These are phyloP conservation scores for Roridomyces roridus DNA, from an alignment of 768 basidiomycete genomes.

Conservation along the genomic window DNA sequence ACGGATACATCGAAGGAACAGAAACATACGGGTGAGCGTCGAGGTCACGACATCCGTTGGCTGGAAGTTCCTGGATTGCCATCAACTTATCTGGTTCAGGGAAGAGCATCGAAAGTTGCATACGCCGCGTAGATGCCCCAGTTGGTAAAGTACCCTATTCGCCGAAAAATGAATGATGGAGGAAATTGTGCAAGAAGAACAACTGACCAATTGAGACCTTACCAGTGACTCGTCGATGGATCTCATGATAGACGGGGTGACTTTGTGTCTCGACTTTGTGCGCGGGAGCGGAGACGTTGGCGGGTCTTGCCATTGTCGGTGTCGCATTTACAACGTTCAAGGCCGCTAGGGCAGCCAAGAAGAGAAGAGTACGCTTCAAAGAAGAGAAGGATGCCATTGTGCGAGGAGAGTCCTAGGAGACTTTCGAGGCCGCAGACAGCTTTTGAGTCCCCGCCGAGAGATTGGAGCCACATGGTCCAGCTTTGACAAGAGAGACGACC, in stretches of 20 bases:
- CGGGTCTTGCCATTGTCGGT: constrained; percentile 61
- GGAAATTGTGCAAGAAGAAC: background rate
- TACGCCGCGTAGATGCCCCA: constrained; percentile 63
- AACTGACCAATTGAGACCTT: constrained; percentile 40
- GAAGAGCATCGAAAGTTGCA: constrained; percentile 59
- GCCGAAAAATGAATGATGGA: constrained; percentile 15
- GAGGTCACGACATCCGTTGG: constrained; percentile 66
- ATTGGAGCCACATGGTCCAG: constrained; percentile 2
- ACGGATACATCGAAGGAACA: background rate
- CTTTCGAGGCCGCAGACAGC: constrained; percentile 6
- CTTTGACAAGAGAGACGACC: constrained; percentile 8
- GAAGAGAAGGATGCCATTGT: constrained; percentile 10
- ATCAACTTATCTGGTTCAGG: background rate
- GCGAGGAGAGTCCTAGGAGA: constrained; percentile 1
- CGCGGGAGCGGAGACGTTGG: constrained; percentile 47
- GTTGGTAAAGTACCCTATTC: constrained; percentile 60
- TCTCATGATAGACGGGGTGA: constrained; percentile 43
- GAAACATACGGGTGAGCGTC: constrained; percentile 63
- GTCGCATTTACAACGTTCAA: constrained; percentile 42
- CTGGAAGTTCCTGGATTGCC: constrained; percentile 44
- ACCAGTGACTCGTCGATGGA: constrained; percentile 46
- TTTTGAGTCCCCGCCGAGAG: constrained; percentile 8
- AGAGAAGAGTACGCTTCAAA: constrained; percentile 14
- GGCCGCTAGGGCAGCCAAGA: constrained; percentile 14
- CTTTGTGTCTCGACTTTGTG: constrained; percentile 38